Conservation (phyloP, 345 rosid species). For the Citrus mangshanensis region DNA sequence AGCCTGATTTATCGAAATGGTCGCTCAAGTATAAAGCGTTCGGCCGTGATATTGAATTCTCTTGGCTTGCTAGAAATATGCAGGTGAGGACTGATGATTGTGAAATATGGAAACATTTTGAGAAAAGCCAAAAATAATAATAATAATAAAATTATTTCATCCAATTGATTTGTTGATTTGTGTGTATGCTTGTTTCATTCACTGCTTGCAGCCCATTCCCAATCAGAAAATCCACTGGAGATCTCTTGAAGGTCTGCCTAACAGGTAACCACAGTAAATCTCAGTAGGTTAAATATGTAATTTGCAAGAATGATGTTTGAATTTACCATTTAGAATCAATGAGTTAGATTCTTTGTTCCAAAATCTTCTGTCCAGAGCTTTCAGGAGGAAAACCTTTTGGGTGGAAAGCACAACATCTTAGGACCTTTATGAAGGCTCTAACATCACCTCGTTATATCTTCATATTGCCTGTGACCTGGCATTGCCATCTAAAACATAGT, state of each 20-base stretch:
- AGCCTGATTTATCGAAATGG: constrained; percentile 81
- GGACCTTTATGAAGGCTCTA: neutral
- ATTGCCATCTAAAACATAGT: neutral
- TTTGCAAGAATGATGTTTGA: neutral
- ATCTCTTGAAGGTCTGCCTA: constrained; percentile 81
- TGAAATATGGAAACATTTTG: neutral
- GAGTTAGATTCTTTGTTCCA: neutral
- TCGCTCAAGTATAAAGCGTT: constrained; percentile 75
- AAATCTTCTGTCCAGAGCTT: neutral
- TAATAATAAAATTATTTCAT: neutral
- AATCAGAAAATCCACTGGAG: constrained; percentile 94
- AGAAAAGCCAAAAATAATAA: no score
- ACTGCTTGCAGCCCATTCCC: constrained; percentile 64
- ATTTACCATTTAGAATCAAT: neutral
- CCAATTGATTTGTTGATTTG: neutral
- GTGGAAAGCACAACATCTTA: neutral
- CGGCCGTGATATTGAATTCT: constrained; percentile 70
- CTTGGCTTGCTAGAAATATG: constrained; percentile 96
- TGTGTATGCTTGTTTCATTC: neutral
- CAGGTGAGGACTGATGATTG: constrained; percentile 43
- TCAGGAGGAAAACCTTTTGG: neutral
- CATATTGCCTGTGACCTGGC: neutral
- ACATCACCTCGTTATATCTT: neutral
- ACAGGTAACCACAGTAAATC: constrained; percentile 40
- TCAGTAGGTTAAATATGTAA: neutral